Conservation (phyloP, 2,329 filamentous ascomycete species). For the Fusarium chaquense region DNA sequence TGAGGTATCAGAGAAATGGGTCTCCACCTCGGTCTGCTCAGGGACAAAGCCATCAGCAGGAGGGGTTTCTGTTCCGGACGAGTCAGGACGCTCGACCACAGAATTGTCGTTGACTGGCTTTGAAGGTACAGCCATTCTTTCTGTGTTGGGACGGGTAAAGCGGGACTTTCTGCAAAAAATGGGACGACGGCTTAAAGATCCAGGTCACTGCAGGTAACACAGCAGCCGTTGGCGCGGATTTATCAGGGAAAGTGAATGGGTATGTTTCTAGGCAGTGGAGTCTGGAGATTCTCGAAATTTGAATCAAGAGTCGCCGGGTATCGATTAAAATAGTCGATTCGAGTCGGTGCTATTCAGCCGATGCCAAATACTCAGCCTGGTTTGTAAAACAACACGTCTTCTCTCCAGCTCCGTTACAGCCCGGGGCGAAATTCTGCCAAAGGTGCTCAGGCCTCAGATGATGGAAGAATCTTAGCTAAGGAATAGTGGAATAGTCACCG, state of each 20-base stretch:
- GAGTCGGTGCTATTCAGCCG: not conserved
- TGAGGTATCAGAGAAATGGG: not conserved
- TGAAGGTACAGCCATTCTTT: not conserved
- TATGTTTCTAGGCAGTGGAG: not conserved
- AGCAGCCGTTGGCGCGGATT: not conserved
- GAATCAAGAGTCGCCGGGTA: not conserved
- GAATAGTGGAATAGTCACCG: not conserved
- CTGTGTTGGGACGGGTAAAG: not conserved
- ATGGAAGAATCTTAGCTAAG: not conserved
- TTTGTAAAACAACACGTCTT: not conserved
- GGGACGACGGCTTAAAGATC: not conserved
- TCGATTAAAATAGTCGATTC: not conserved
- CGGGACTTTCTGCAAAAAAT: not conserved
- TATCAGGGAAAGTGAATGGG: not conserved
- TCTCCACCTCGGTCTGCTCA: not conserved
- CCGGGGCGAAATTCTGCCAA: not conserved
- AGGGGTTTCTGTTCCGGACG: not conserved
- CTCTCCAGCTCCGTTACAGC: not conserved
- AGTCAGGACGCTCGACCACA: not conserved
- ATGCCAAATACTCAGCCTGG: not conserved
- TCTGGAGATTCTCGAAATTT: not conserved
- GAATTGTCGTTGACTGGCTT: not conserved
- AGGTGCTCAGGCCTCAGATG: not conserved
- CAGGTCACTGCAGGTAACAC: constrained; percentile 6
- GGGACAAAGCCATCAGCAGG: not conserved